Percentiles rank a stretch among this genome's conserved stretches.
phyloP scores from a whole-genome alignment of 192 early-diverging fungal genomes.

The Mortierella claussenii region DNA sequence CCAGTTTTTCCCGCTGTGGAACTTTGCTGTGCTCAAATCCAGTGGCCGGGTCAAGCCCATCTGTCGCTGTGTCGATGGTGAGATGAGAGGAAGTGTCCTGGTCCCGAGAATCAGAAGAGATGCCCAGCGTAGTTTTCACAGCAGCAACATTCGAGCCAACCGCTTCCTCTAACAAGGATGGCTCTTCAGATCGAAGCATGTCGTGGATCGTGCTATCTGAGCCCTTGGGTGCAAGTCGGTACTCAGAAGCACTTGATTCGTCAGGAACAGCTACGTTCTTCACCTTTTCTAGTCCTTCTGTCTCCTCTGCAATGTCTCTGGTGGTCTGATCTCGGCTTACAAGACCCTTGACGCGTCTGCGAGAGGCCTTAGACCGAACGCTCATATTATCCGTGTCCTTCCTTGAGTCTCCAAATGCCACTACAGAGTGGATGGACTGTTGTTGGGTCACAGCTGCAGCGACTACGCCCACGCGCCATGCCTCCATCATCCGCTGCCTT shows the following conservation, averaged over 20 bases:
- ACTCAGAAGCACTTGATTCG: background rate
- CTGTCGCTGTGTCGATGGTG: constrained; percentile 2
- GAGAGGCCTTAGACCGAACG: constrained; percentile 36
- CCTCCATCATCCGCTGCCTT: constrained; percentile 55
- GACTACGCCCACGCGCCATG: constrained; percentile 54
- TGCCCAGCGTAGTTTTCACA: background rate
- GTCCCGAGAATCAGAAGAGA: too few species aligned
- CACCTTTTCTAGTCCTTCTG: constrained; percentile 2
- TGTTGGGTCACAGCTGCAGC: constrained; percentile 46
- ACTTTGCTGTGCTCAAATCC: constrained; percentile 1
- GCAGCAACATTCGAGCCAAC: background rate
- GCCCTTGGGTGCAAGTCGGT: too few species aligned
- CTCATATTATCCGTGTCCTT: constrained; percentile 35
- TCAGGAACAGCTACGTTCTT: background rate
- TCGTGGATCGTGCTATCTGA: constrained; percentile 4
- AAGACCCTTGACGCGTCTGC: constrained; percentile 2
- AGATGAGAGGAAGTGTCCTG: background rate
- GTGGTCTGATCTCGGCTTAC: background rate
- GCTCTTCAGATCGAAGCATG: background rate
- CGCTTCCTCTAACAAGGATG: background rate
- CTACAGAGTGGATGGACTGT: constrained; percentile 39
- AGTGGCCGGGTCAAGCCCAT: background rate
- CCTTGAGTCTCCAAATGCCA: constrained; percentile 23
- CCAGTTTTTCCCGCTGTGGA: background rate
- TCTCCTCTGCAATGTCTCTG: constrained; percentile 4